A percentile compares a stretch with the other conserved stretches of the same genome.
Conservation (phyloP, 1,139 yeast species). For the Yamadazyma buinensis region DNA sequence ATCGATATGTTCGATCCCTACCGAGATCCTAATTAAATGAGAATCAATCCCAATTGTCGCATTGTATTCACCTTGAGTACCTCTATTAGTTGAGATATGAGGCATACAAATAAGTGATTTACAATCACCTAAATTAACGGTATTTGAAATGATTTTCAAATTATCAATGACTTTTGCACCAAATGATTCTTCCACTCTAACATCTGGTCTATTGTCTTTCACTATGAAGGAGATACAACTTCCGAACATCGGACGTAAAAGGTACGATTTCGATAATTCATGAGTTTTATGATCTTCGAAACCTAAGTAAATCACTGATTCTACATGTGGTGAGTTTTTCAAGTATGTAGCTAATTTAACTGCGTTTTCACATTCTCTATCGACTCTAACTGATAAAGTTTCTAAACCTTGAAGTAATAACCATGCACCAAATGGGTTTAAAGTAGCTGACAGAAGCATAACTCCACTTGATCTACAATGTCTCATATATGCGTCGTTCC, state of each 20-base stretch:
- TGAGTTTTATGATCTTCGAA: slow-evolving; percentile 77
- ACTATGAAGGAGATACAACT: slow-evolving; percentile 87
- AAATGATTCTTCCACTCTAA: slow-evolving; percentile 57
- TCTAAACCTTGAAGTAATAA: slow-evolving; percentile 84
- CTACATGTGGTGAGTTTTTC: slow-evolving; percentile 65
- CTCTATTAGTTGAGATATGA: slow-evolving; percentile 85
- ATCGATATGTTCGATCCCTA: slow-evolving; percentile 84
- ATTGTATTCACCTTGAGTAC: slow-evolving; percentile 63
- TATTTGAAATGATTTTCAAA: slow-evolving; percentile 77
- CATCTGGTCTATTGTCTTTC: slow-evolving; percentile 45
- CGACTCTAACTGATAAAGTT: slow-evolving; percentile 86
- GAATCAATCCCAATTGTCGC: slow-evolving; percentile 75
- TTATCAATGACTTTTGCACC: slow-evolving; percentile 79
- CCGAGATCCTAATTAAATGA: slow-evolving; percentile 81
- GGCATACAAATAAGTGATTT: slow-evolving; percentile 94
- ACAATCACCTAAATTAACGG: slow-evolving; percentile 94
- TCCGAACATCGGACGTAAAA: slow-evolving; percentile 67
- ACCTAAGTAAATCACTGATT: slow-evolving; percentile 92
- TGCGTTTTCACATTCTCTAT: slow-evolving; percentile 83
- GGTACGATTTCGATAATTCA: slow-evolving; percentile 74
- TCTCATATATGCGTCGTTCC: slow-evolving; percentile 70
- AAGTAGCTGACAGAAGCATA: slow-evolving; percentile 85
- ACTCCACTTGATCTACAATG: slow-evolving; percentile 79
- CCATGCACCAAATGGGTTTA: slow-evolving; percentile 85
- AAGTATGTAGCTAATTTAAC: slow-evolving; percentile 71